Conservation (phyloP, 306 rosid genomes). For the Erythrophleum fordii region DNA sequence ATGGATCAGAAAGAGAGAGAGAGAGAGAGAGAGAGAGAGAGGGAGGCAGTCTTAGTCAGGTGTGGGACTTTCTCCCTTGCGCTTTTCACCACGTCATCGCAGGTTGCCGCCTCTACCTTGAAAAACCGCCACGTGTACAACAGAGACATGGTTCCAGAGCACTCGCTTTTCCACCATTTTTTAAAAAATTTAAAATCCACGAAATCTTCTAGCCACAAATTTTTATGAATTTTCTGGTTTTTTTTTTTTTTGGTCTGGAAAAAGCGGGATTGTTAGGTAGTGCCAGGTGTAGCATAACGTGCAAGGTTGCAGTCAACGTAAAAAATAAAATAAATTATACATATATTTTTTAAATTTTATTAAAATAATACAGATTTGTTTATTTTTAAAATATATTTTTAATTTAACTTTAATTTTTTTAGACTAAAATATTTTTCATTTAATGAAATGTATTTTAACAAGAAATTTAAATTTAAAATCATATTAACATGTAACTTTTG, state of each 20-base stretch:
- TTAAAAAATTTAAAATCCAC: neutral
- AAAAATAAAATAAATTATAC: neutral
- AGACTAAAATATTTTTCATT: too few relatives aligned
- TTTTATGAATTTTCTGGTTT: neutral
- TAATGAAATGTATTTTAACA: too few relatives aligned
- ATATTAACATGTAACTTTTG: too few relatives aligned
- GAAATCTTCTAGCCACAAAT: conserved; percentile 42
- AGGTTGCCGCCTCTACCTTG: conserved; percentile 48
- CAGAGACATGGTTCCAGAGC: conserved; percentile 29
- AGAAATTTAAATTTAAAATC: too few relatives aligned
- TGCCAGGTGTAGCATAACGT: conserved; percentile 37
- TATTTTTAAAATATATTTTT: too few relatives aligned
- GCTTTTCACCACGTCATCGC: conserved; percentile 55
- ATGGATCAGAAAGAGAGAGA: conserved; percentile 42
- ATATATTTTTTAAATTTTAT: too few relatives aligned
- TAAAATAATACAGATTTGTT: too few relatives aligned
- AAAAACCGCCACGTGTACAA: conserved; percentile 30
- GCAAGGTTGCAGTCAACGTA: conserved; percentile 26
- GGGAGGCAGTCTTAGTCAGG: neutral
- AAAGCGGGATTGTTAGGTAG: neutral
- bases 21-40: too few relatives aligned
- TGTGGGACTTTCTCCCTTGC: conserved; percentile 27
- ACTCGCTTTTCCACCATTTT: conserved; percentile 30
- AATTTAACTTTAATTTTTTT: too few relatives aligned
- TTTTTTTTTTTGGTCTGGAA: neutral